Evolutionary conservation across 2,329 filamentous ascomycete genomes (phyloP).

Genomic region (Fusarium annulatum): DNA sequence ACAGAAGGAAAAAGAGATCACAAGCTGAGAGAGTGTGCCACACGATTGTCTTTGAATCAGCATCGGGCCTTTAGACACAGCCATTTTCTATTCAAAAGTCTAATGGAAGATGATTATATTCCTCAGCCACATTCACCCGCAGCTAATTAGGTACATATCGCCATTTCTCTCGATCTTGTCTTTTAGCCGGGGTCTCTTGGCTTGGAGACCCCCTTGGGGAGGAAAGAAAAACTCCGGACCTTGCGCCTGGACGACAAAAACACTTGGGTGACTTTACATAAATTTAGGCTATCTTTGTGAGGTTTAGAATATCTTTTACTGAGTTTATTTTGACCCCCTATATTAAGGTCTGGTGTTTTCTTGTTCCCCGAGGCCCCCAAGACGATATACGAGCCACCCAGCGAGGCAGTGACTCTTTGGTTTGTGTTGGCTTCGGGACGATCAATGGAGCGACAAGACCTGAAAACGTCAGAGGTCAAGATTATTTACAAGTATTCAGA

Average conservation of each 20-base stretch:
- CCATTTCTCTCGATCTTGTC: slow-evolving; percentile 11
- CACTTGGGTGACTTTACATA: no score
- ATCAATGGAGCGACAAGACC: slow-evolving; percentile 19
- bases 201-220: neutral
- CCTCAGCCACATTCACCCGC: slow-evolving; percentile 16
- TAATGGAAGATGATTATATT: neutral
- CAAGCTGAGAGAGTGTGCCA: slow-evolving; percentile 13
- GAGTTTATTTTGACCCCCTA: no score
- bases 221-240: no score
- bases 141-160: neutral
- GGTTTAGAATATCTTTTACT: no score
- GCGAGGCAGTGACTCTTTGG: slow-evolving; percentile 28
- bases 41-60: slow-evolving; percentile 3
- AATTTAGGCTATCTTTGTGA: no score
- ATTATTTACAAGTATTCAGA: neutral
- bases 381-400: slow-evolving; percentile 31
- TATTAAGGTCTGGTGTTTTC: no score
- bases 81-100: slow-evolving; percentile 12
- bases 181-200: slow-evolving; percentile 16
- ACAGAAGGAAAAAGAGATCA: neutral
- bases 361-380: neutral
- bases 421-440: slow-evolving; percentile 17
- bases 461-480: neutral
- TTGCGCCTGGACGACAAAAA: no score
- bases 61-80: slow-evolving; percentile 20